Base-by-base conservation (phyloP, 1,139 yeast species). In the Diutina catenulata region DNA sequence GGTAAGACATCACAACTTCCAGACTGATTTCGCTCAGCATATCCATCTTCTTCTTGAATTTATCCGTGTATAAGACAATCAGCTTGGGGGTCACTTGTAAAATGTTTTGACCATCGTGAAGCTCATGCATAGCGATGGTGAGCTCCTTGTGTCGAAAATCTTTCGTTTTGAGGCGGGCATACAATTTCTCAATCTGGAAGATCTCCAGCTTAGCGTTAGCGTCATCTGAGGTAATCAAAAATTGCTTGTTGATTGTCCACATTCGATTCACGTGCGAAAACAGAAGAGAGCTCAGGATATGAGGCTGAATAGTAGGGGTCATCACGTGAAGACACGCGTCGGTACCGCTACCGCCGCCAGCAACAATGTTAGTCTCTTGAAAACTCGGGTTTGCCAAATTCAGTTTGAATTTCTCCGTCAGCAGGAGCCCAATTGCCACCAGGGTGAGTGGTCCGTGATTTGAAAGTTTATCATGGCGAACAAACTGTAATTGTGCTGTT, bases 361-460 rank as follows among this genome's bases (percentile, higher is more conserved):
- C 76, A 5, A 84, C 72, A 4, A 87, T 68, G 2, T 86, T 80
- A 9, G 72, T 60, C 48, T 80, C 88, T 39, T 70, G 64, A 42
- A 56, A 65, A 44, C 76, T 79, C 1, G 94, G 93, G 49, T 81
- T 81, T 1, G 73, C 62, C 33, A 80, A 62, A 39, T 84, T 83
- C 41, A 77, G 72, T 25, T 72, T 61, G 43, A 64, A 70, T 37
- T 62, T 62, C 23, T 75, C 77, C 1, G 72, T 64, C 1, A 86
- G 68, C 28, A 72, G 66, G 39, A 68, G 62, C 0, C 93, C 95
- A 29, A 80, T 52, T 0, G 87, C 69, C 45, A 87, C 69, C 36
- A 78, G 74, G 2, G 84, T 68, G 10, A 83, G 64, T 0, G 95
- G 95, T 0, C 96, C 95, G 47, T 74, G 66, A 48, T 80, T 82